Conservation (phyloP, 2,329 filamentous ascomycete genomes). For the Phialophora expanda region DNA sequence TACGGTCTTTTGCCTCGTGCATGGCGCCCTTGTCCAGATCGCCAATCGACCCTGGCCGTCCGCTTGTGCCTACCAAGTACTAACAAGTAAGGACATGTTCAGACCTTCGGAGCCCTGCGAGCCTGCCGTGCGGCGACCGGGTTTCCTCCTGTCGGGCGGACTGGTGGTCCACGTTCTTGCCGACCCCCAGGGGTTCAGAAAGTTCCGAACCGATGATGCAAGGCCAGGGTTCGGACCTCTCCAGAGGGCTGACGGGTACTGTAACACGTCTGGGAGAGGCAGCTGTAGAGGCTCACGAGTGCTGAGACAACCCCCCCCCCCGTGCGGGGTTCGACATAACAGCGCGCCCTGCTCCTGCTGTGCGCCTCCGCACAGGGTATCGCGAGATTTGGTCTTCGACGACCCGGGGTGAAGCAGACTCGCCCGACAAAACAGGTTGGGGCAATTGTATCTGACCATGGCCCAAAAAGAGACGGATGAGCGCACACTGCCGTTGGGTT, state of each 20-base stretch:
- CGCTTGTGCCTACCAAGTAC: background rate
- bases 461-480: background rate
- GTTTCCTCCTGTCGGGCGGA: too few species aligned
- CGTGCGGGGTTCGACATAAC: background rate
- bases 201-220: background rate
- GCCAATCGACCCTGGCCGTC: background rate
- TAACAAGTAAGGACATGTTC: background rate
- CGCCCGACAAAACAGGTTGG: background rate
- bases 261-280: too few species aligned
- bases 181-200: too few species aligned
- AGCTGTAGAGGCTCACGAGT: background rate
- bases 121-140: background rate
- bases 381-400: background rate
- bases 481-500: background rate
- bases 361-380: background rate
- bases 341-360: too few species aligned
- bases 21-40: background rate
- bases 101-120: background rate
- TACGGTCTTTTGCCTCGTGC: background rate
- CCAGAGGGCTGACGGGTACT: too few species aligned
- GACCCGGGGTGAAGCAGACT: background rate
- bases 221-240: background rate
- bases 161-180: too few species aligned
- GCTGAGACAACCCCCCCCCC: background rate
- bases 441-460: slow-evolving; percentile 2